Percentiles rank a stretch among this genome's conserved stretches.
Conservation (phyloP, 495 filamentous ascomycete species). For the Annulohypoxylon maeteangense region DNA sequence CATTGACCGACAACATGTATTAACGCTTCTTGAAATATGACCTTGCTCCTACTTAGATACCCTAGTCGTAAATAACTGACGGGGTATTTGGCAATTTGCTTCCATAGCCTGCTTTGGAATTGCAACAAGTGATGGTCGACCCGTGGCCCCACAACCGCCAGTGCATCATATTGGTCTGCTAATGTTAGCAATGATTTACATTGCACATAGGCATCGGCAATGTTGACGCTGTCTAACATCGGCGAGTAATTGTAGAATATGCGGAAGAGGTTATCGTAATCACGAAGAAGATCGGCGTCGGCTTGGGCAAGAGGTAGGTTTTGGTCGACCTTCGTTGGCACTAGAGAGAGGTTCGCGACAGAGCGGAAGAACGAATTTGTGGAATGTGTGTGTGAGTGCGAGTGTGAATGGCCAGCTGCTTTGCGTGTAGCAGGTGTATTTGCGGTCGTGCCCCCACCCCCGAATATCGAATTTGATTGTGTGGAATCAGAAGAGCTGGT, state of each 20-base stretch:
- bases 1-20: constrained; percentile 94
- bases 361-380: constrained; percentile 84
- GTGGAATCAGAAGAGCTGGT: constrained; percentile 26
- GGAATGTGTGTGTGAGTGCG: constrained; percentile 55
- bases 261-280: constrained; percentile 93
- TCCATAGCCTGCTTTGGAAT: constrained; percentile 88
- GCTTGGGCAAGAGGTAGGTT: constrained; percentile 58
- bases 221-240: constrained; percentile 80
- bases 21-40: constrained; percentile 89
- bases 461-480: constrained; percentile 55
- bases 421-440: constrained; percentile 31
- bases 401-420: constrained; percentile 60
- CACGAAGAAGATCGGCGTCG: constrained; percentile 77
- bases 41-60: constrained; percentile 81
- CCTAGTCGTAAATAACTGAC: constrained; percentile 90
- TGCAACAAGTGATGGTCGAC: constrained; percentile 92
- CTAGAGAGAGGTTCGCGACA: constrained; percentile 79
- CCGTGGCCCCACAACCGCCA: constrained; percentile 86
- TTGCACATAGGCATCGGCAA: constrained; percentile 89
- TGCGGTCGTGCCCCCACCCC: constrained; percentile 47
- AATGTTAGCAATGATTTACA: constrained; percentile 86
- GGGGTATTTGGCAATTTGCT: constrained; percentile 94
- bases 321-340: constrained; percentile 43
- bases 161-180: constrained; percentile 91
- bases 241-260: constrained; percentile 94